Evolutionary conservation across 169 alveolate genomes (phyloP), one percentile per base, ranked within the genome.

Genomic region (Cryptosporidium tyzzeri): DNA sequence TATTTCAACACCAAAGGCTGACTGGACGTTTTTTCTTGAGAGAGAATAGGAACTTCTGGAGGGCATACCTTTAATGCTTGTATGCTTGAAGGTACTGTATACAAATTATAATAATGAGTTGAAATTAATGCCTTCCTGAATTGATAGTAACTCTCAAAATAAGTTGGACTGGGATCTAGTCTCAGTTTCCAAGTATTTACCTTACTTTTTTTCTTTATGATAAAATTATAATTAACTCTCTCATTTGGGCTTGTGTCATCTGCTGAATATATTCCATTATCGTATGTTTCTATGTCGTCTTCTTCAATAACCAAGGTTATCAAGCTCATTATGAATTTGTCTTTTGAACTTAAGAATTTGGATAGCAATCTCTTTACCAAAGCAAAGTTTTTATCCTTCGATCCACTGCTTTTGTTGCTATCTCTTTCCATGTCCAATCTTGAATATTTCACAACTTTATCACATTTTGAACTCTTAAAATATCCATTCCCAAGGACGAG

Each of bases 181-280:
- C 70, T 80, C 48, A 80, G 59, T 26, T 50, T 80, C 26, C 58
- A 10, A 55, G 65, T 73, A 21, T 35, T 26, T 26, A 70, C 39
- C 58, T 70, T 29, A n/a, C 51, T 41, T 31, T 59, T 31, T 59
- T 59, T 73, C 61, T 73, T 73, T 37, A 73, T 55, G 53, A 73
- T 73, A 59, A 73, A 73, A 73, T 73, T 73, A 44, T 73, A 73
- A 73, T 73, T 73, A 50, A 73, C 70, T 73, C 86, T 73, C 45
- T 73, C 86, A 55, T 33, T 73, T 23, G 86, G 86, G n/a, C 45
- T 73, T 73, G 18, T 73, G 6, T 73, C 71, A 31, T 51, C 39
- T 59, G 58, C 21, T 26, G 16, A n/a, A 44, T 37, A 73, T 53
- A 73, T 53, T 16, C 51, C 48, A 14, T 73, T 73, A 21, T 73